phyloP scores from a whole-genome alignment of 2,329 filamentous ascomycete species.

The Penicillium expansum region DNA sequence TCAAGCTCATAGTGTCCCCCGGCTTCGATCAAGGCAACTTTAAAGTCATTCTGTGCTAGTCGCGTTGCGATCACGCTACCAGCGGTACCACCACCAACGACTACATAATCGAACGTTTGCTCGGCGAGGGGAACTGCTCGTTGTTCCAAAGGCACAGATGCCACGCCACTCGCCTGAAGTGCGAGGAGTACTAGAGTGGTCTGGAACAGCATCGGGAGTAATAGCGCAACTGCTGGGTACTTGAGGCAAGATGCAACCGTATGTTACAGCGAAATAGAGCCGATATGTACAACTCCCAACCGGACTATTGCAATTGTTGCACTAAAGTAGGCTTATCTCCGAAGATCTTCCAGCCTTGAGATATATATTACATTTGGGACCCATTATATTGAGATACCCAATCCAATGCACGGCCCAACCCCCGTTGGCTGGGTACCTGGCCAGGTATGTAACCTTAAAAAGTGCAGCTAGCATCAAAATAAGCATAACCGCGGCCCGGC shows the following conservation, averaged over 20 bases:
- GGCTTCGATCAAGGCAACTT: constrained; percentile 31
- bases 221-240: too few relatives aligned
- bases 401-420: background rate
- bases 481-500: background rate
- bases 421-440: background rate
- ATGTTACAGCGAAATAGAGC: background rate
- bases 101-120: constrained; percentile 26
- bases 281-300: background rate
- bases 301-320: background rate
- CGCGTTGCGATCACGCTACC: constrained; percentile 27
- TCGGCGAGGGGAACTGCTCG: constrained; percentile 1
- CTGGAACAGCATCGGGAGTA: constrained; percentile 5
- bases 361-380: background rate
- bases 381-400: background rate
- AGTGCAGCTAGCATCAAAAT: background rate
- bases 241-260: background rate
- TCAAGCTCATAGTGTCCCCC: constrained; percentile 28
- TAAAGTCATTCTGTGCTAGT: constrained; percentile 23
- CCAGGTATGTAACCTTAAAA: background rate
- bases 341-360: too few relatives aligned
- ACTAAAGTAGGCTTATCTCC: background rate
- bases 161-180: constrained; percentile 5
- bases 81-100: constrained; percentile 28
- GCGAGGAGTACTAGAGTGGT: constrained; percentile 4
- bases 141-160: background rate